Conservation (phyloP, 352 stramenopile genomes). For the Peronospora farinosa region DNA sequence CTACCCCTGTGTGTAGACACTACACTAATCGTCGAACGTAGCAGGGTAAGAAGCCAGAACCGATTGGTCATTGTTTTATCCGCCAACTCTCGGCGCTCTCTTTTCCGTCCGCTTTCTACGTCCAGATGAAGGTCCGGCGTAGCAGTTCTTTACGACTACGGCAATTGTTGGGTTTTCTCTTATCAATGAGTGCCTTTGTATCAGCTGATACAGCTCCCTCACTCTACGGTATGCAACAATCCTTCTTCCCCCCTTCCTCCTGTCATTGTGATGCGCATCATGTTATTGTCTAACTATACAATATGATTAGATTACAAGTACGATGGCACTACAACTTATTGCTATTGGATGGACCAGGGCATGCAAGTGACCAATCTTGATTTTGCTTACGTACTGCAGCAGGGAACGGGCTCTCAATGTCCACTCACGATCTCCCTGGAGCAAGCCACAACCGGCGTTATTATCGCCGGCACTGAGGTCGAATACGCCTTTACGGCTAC, state of each 20-base stretch:
- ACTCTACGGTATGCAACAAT: slow-evolving; percentile 38
- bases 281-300: background rate
- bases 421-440: slow-evolving; percentile 54
- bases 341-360: slow-evolving; percentile 72
- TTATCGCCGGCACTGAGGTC: slow-evolving; percentile 31
- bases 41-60: slow-evolving; percentile 24
- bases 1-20: slow-evolving; percentile 15
- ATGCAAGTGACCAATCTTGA: slow-evolving; percentile 66
- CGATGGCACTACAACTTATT: slow-evolving; percentile 71
- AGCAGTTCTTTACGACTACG: slow-evolving; percentile 18
- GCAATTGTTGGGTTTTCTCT: slow-evolving; percentile 16
- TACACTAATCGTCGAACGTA: slow-evolving; percentile 13
- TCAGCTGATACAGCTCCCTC: slow-evolving; percentile 34
- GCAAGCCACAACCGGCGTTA: slow-evolving; percentile 34
- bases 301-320: slow-evolving; percentile 55
- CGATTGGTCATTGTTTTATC: slow-evolving; percentile 18
- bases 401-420: slow-evolving; percentile 41
- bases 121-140: slow-evolving; percentile 28
- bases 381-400: slow-evolving; percentile 53
- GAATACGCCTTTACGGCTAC: slow-evolving; percentile 72
- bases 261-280: slow-evolving; percentile 12
- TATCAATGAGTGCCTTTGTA: slow-evolving; percentile 16
- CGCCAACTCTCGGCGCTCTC: slow-evolving; percentile 15
- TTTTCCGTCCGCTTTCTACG: slow-evolving; percentile 3
- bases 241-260: too few relatives aligned